Conservation (phyloP, 116 monocot species). For the Dioscorea cayenensis region DNA sequence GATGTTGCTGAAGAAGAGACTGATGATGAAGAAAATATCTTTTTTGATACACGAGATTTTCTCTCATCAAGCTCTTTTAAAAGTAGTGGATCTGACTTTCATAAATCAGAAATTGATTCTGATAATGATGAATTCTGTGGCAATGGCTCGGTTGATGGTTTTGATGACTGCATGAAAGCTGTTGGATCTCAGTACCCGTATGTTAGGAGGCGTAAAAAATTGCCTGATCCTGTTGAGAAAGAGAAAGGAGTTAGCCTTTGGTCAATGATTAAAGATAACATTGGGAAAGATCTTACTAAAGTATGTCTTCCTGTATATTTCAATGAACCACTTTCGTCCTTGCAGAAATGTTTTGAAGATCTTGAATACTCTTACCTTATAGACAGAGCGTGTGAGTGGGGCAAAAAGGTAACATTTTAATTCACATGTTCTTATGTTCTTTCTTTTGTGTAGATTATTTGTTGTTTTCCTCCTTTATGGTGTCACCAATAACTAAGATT, state of each 20-base stretch:
- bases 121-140: slow-evolving; percentile 67
- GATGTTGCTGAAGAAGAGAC: slow-evolving; percentile 85
- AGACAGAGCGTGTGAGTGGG: slow-evolving; percentile 88
- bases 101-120: slow-evolving; percentile 59
- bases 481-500: no score
- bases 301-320: slow-evolving; percentile 99
- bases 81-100: slow-evolving; percentile 66
- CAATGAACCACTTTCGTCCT: slow-evolving; percentile 91
- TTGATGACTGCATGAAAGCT: slow-evolving; percentile 30
- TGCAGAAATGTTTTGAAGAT: slow-evolving; percentile 99
- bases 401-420: slow-evolving; percentile 47
- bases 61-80: slow-evolving; percentile 96
- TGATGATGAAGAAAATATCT: slow-evolving; percentile 87
- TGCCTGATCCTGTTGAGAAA: slow-evolving; percentile 93
- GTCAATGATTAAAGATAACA: slow-evolving; percentile 99
- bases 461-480: no score
- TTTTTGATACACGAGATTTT: slow-evolving; percentile 94
- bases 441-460: background rate
- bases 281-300: slow-evolving; percentile 97
- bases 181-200: slow-evolving; percentile 47
- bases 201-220: slow-evolving; percentile 73
- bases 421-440: background rate
- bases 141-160: slow-evolving; percentile 36
- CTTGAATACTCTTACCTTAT: slow-evolving; percentile 91
- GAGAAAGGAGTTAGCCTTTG: slow-evolving; percentile 98